These are phyloP conservation scores for Aspergillus conjunctus DNA, from an alignment of 495 filamentous ascomycete genomes.

Conservation along the genomic window DNA sequence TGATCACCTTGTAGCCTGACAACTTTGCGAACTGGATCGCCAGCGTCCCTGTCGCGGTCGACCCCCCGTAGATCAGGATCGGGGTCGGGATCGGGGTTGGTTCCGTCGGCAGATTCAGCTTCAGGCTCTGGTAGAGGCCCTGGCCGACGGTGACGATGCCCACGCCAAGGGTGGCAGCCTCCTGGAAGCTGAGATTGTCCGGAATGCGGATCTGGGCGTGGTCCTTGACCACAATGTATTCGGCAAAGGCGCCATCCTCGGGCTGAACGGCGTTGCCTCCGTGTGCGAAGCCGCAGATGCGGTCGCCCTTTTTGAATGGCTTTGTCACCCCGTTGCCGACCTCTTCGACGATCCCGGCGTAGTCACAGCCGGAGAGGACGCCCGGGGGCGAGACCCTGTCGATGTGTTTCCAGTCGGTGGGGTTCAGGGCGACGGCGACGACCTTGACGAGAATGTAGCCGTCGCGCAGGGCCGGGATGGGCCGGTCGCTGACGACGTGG, in stretches of 20 bases:
- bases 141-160: conserved; percentile 6
- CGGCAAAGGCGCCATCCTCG: conserved; percentile 12
- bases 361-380: conserved; percentile 1
- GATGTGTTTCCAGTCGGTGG: conserved; percentile 13
- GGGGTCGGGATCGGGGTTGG: not conserved
- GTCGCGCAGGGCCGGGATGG: conserved; percentile 11
- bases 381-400: not conserved
- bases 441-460: conserved; percentile 12
- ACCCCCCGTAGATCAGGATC: conserved; percentile 4
- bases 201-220: conserved; percentile 13
- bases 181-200: conserved; percentile 4
- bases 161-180: conserved; percentile 11
- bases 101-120: not conserved
- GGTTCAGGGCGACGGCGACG: conserved; percentile 10
- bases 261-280: not conserved
- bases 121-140: conserved; percentile 8
- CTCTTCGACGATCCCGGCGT: conserved; percentile 3
- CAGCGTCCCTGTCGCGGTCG: not conserved
- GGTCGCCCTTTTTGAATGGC: conserved; percentile 9
- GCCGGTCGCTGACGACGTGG: not conserved
- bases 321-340: not conserved
- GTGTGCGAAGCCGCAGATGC: conserved; percentile 7
- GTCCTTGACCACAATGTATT: conserved; percentile 12
- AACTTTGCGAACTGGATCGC: conserved; percentile 7
- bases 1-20: conserved; percentile 1